These are phyloP conservation scores for Globisporangium iwayamae DNA, from an alignment of 352 stramenopile species.

Conservation along the genomic window DNA sequence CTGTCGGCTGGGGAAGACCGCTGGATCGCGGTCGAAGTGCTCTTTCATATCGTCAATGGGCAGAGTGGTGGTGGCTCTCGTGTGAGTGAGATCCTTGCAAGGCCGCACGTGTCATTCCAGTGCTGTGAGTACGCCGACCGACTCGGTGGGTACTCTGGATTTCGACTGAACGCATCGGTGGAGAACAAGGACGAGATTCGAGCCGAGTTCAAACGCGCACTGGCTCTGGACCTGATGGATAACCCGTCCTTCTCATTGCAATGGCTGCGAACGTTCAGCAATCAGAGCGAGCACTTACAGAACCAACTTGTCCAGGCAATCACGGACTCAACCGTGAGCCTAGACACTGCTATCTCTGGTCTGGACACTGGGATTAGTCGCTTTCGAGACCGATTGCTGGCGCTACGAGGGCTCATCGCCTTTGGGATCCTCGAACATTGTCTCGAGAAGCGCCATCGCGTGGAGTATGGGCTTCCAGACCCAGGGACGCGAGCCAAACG, in stretches of 20 bases:
- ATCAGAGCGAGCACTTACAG: constrained; percentile 3
- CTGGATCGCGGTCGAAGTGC: constrained; percentile 51
- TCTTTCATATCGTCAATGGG: constrained; percentile 28
- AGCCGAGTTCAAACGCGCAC: constrained; percentile 27
- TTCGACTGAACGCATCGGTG: constrained; percentile 30
- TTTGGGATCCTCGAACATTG: constrained; percentile 79
- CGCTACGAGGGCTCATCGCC: constrained; percentile 68
- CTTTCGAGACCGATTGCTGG: constrained; percentile 45
- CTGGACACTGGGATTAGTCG: constrained; percentile 18
- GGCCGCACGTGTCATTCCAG: constrained; percentile 30
- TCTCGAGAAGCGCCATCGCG: constrained; percentile 81
- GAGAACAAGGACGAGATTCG: constrained; percentile 18
- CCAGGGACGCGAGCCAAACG: constrained; percentile 42
- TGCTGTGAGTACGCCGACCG: constrained; percentile 33
- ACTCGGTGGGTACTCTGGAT: constrained; percentile 38
- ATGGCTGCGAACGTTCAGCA: constrained; percentile 48
- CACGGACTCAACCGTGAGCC: constrained; percentile 26
- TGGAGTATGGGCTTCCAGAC: constrained; percentile 70
- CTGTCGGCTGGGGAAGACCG: constrained; percentile 50
- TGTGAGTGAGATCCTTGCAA: constrained; percentile 35
- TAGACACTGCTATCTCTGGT: constrained; percentile 21
- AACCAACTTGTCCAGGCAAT: constrained; percentile 30
- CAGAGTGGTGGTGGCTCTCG: neutral
- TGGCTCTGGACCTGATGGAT: constrained; percentile 62
- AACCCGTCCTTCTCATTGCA: constrained; percentile 54